Percentiles rank a stretch among this genome's conserved stretches.
Conservation (phyloP, 306 rosid genomes). For the Alnus rubra region DNA sequence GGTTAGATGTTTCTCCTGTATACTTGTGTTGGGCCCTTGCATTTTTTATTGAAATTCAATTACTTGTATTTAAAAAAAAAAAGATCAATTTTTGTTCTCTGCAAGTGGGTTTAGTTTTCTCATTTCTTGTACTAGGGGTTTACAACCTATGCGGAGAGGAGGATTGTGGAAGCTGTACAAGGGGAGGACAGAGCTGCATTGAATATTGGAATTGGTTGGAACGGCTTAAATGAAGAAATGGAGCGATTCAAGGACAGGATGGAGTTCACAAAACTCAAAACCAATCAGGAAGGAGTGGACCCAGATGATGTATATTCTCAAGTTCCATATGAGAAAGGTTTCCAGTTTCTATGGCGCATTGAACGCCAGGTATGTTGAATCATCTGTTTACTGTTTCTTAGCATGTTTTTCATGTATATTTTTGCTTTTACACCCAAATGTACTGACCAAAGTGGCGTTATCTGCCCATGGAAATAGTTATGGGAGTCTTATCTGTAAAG, state of each 20-base stretch:
- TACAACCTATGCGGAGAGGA: conserved; percentile 89
- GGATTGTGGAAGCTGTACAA: conserved; percentile 92
- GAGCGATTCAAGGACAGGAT: conserved; percentile 87
- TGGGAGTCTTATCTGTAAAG: not conserved
- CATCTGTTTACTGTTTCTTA: not conserved
- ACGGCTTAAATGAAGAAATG: conserved; percentile 64
- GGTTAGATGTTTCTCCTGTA: too few relatives aligned
- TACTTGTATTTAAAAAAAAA: too few relatives aligned
- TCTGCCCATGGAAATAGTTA: not conserved
- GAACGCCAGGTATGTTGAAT: conserved; percentile 69
- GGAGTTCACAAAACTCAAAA: conserved; percentile 88
- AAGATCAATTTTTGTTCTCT: not conserved
- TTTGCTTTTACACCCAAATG: conserved; percentile 1
- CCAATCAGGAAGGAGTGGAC: conserved; percentile 80
- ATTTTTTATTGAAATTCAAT: too few relatives aligned
- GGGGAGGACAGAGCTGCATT: conserved; percentile 76
- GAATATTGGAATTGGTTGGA: conserved; percentile 89
- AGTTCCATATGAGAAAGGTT: conserved; percentile 95
- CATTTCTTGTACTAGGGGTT: conserved; percentile 61
- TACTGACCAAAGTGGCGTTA: not conserved
- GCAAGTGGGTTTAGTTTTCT: conserved; percentile 17
- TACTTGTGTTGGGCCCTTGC: too few relatives aligned
- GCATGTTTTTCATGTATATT: not conserved
- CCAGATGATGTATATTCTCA: conserved; percentile 85
- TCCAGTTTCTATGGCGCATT: conserved; percentile 90